Conservation (phyloP, 768 basidiomycete species). For the Tylopilus subfusipes region DNA sequence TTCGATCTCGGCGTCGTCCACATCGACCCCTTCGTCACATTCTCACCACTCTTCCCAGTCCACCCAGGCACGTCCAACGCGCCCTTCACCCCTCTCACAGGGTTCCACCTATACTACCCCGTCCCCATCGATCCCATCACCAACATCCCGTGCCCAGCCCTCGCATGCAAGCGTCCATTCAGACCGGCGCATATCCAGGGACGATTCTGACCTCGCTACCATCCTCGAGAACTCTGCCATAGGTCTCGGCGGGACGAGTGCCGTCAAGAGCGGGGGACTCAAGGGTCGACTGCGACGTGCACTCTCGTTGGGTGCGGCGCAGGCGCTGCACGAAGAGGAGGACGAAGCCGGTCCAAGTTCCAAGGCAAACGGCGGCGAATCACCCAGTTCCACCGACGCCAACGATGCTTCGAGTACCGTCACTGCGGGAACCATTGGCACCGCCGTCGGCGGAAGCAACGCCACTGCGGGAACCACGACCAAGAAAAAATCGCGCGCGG, state of each 20-base stretch:
- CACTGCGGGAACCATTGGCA: conserved; percentile 37
- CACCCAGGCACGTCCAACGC: conserved; percentile 28
- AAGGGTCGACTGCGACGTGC: conserved; percentile 76
- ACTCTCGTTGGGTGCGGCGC: conserved; percentile 58
- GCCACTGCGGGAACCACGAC: conserved; percentile 30
- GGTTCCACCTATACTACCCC: conserved; percentile 26
- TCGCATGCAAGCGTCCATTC: conserved; percentile 48
- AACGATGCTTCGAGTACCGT: conserved; percentile 32
- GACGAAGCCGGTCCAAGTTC: conserved; percentile 15
- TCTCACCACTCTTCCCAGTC: conserved; percentile 26
- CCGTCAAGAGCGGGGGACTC: conserved; percentile 62
- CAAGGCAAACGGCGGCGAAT: conserved; percentile 30
- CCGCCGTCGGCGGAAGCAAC: conserved; percentile 4
- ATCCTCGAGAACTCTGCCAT: conserved; percentile 43
- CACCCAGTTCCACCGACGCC: conserved; percentile 27
- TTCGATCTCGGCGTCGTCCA: conserved; percentile 28
- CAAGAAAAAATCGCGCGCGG: conserved; percentile 72
- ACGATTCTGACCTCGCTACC: conserved; percentile 66
- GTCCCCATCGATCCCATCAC: conserved; percentile 11
- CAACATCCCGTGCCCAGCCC: conserved; percentile 23
- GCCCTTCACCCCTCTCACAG: conserved; percentile 34
- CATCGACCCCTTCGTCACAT: conserved; percentile 28
- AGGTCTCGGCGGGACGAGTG: conserved; percentile 31
- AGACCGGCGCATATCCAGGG: conserved; percentile 74
- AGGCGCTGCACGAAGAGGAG: conserved; percentile 53